These are phyloP conservation scores for Austropuccinia psidii DNA, from an alignment of 1,284 basidiomycete species.

Conservation along the genomic window DNA sequence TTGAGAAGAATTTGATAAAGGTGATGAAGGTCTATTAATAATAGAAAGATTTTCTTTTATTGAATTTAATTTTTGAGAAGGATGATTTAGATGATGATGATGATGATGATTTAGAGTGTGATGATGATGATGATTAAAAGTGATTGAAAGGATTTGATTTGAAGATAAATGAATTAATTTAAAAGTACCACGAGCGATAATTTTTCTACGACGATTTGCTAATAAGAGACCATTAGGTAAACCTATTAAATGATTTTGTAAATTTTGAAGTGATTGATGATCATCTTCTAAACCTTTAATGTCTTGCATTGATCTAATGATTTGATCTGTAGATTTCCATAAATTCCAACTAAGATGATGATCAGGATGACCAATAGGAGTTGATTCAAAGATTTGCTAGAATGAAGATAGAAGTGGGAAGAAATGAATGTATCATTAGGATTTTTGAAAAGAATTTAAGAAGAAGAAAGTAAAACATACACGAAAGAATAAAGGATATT, in stretches of 20 bases:
- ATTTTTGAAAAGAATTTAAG: neutral
- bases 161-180: slow-evolving; percentile 46
- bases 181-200: slow-evolving; percentile 62
- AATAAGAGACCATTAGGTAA: slow-evolving; percentile 56
- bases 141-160: slow-evolving; percentile 39
- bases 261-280: slow-evolving; percentile 58
- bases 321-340: slow-evolving; percentile 59
- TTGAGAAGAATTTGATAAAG: neutral
- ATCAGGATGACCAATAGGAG: slow-evolving; percentile 62
- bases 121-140: neutral
- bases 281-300: slow-evolving; percentile 79
- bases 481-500: slow-evolving; percentile 65
- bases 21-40: neutral
- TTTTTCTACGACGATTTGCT: slow-evolving; percentile 62
- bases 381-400: slow-evolving; percentile 60
- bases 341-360: slow-evolving; percentile 62
- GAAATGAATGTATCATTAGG: neutral
- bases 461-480: slow-evolving; percentile 52
- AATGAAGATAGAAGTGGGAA: neutral
- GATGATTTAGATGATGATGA: neutral
- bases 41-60: no score
- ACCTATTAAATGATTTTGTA: slow-evolving; percentile 54
- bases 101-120: neutral
- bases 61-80: neutral
- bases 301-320: slow-evolving; percentile 68